phyloP scores from a whole-genome alignment of 306 rosid genomes.

The Oemleria cerasiformis region DNA sequence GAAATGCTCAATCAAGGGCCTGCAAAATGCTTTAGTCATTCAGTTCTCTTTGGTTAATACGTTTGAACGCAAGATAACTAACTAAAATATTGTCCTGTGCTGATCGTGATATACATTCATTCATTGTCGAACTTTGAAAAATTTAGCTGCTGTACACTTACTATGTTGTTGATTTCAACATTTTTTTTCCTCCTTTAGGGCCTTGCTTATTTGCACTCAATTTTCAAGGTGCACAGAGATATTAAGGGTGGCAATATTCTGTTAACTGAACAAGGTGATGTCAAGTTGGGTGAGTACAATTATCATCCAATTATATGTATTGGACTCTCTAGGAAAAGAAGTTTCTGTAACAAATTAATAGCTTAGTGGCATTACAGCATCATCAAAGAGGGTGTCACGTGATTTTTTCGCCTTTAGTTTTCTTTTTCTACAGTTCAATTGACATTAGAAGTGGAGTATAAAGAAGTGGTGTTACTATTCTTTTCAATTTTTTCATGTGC shows the following conservation, averaged over 20 bases:
- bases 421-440: not conserved
- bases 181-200: constrained; percentile 49
- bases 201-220: constrained; percentile 93
- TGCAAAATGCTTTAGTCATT: not conserved
- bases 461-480: constrained; percentile 4
- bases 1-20: not conserved
- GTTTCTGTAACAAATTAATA: not conserved
- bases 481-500: not conserved
- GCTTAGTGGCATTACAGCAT: constrained; percentile 3
- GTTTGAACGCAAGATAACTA: not conserved
- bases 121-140: not conserved
- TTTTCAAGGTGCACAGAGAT: constrained; percentile 97
- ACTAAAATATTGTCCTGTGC: not conserved
- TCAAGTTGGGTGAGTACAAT: constrained; percentile 86
- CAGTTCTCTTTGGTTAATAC: not conserved
- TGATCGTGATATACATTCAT: not conserved
- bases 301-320: constrained; percentile 2
- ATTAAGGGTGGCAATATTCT: constrained; percentile 97
- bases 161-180: constrained; percentile 13
- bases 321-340: not conserved
- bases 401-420: not conserved
- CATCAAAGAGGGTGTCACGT: not conserved
- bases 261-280: constrained; percentile 97
- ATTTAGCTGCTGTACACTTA: not conserved
- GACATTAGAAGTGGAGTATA: constrained; percentile 2